Evolutionary conservation across 257 asterid genomes (phyloP).

Genomic region (Voacanga thouarsii): DNA sequence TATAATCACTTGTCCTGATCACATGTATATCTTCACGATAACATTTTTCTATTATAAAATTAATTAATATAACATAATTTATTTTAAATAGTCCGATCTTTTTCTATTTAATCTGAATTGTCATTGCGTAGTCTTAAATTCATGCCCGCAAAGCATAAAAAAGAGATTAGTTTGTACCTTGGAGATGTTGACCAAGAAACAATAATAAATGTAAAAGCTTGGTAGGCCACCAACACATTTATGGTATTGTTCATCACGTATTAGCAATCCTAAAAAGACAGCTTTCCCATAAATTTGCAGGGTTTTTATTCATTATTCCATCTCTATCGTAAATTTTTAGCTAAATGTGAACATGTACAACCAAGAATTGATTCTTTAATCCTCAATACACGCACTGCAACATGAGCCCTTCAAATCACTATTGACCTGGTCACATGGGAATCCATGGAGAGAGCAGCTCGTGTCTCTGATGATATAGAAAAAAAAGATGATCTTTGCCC

Average conservation of each 20-base stretch:
- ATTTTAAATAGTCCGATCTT: no score
- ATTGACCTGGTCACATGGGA: constrained; percentile 1
- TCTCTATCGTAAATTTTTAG: neutral
- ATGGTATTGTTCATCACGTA: constrained; percentile 28
- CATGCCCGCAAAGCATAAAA: no score
- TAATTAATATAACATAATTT: no score
- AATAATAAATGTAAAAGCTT: constrained; percentile 31
- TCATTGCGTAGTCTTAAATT: no score
- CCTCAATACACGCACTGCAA: constrained; percentile 1
- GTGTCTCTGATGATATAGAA: neutral
- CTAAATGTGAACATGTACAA: neutral
- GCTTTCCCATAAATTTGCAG: neutral
- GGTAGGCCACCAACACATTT: constrained; percentile 36
- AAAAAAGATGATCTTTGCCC: neutral
- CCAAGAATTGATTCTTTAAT: constrained; percentile 23
- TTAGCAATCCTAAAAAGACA: neutral
- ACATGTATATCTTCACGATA: no score
- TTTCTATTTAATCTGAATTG: no score
- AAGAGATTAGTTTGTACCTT: neutral
- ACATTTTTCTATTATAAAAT: no score
- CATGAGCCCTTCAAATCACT: neutral
- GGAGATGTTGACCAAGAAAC: constrained; percentile 42
- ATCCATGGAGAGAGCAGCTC: neutral
- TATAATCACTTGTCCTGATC: no score
- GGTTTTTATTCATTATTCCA: neutral